Conservation (phyloP, 2,329 filamentous ascomycete genomes). For the Xylaria sp. region DNA sequence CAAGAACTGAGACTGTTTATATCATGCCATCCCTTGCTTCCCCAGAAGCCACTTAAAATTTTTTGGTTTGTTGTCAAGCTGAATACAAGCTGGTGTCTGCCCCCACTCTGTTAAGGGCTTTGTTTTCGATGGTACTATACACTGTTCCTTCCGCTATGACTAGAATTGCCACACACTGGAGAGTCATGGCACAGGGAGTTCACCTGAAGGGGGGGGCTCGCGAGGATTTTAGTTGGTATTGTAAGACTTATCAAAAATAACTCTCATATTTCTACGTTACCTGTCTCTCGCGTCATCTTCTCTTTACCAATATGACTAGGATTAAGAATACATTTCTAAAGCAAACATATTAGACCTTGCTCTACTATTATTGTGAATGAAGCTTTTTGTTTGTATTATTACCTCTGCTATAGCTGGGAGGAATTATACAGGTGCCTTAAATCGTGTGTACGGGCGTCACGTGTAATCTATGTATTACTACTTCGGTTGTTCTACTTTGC, state of each 20-base stretch:
- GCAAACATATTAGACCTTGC: not conserved
- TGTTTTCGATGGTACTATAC: not conserved
- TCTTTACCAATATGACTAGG: not conserved
- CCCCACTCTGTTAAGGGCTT: not conserved
- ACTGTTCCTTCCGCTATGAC: not conserved
- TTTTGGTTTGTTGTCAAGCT: not conserved
- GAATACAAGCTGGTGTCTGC: not conserved
- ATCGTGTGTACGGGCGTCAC: too few species aligned
- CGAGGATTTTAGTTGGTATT: not conserved
- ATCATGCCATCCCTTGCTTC: not conserved
- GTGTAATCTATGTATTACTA: too few species aligned
- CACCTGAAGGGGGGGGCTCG: not conserved
- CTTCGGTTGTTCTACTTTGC: too few species aligned
- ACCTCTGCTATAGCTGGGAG: too few species aligned
- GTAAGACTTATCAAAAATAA: too few species aligned
- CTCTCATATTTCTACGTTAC: not conserved
- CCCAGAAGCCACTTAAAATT: not conserved
- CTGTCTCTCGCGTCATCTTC: too few species aligned
- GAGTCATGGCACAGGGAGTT: not conserved
- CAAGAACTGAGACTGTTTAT: not conserved
- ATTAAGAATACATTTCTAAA: not conserved
- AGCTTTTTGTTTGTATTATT: not conserved
- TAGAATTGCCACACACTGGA: slow-evolving; percentile 4
- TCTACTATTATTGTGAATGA: not conserved
- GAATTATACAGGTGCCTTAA: too few species aligned